Evolutionary conservation across 768 basidiomycete genomes (phyloP).

Genomic region (Hygrocybe coccinea): DNA sequence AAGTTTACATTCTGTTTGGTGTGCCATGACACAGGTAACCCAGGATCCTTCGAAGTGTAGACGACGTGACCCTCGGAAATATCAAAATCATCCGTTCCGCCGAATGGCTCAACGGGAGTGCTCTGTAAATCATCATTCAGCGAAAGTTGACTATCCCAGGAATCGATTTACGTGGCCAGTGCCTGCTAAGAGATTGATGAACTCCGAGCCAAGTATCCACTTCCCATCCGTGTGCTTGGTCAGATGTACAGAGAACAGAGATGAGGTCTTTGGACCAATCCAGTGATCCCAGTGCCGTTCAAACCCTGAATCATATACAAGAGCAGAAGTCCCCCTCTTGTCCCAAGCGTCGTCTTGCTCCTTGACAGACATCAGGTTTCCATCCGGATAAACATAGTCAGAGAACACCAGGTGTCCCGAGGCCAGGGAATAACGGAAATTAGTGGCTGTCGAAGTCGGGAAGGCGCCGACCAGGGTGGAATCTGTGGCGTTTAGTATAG

Average conservation of each 20-base stretch:
- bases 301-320: constrained; percentile 64
- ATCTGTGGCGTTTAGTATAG: constrained; percentile 32
- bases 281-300: constrained; percentile 80
- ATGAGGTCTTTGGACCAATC: constrained; percentile 63
- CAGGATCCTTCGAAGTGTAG: constrained; percentile 82
- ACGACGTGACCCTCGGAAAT: constrained; percentile 64
- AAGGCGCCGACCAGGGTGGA: constrained; percentile 53
- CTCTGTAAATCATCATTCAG: constrained; percentile 36
- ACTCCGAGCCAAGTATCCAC: constrained; percentile 52
- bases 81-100: constrained; percentile 78
- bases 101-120: constrained; percentile 80
- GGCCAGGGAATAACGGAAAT: constrained; percentile 62
- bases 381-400: constrained; percentile 74
- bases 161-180: constrained; percentile 58
- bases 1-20: constrained; percentile 75
- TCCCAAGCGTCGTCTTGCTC: constrained; percentile 70
- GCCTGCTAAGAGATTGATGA: constrained; percentile 57
- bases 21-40: constrained; percentile 73
- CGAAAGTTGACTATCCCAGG: constrained; percentile 8
- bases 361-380: constrained; percentile 61
- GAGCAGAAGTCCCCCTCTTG: constrained; percentile 65
- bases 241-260: constrained; percentile 68
- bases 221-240: constrained; percentile 41
- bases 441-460: constrained; percentile 61
- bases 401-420: constrained; percentile 75